Base-by-base conservation (phyloP, 192 early-diverging fungal genomes). In the Coemansia sp. region DNA sequence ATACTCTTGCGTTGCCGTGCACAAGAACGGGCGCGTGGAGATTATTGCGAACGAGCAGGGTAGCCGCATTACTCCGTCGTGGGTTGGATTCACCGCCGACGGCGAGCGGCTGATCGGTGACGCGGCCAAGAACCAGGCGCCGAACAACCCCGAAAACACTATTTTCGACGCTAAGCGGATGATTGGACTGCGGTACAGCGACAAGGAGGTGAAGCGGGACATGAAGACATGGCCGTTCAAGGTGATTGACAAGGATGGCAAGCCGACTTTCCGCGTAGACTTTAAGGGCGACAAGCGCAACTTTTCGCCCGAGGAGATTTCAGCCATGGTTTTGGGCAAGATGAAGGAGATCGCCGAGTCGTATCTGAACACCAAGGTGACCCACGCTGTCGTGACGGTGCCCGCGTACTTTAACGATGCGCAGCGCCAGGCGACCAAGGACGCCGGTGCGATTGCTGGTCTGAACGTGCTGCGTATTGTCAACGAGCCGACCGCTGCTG, bases 21-120 rank as follows among this genome's bases (percentile, higher is more conserved):
- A 86, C 85, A 88, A 93, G 86, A 90, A 96, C 82, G 94, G 91
- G 59, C 87, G 89, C 62, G 95, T 98, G 59, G 96, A 98, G 82
- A 96, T 98, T 79, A 94, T 97, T 70, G 92, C 95, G 65, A 95
- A 97, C 89, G 95, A 97, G 75, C 92, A 95, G 76, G 94, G 94
- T 71, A 84, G 92, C 85, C 93, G 94, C 82, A 94, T 94, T 70
- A 96, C 93, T 37, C 93, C 94, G 17, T 96, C 94, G 55, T 96
- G 93, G 81, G 94, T 96, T 62, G 93, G 88, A 56, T 96, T 96
- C 70, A 93, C 93, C 62, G 87, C 41, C 10, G 79, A 95, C 57
- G 89, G 90, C 32, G 94, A 96, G 84, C 89, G 92, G 65, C 88
- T 96, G 50, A 90, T 96, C 66, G 94, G 94, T 65, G 93, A 96